These are phyloP conservation scores for Thalassiosira livingstoniorum DNA, from an alignment of 352 stramenopile genomes.

Conservation along the genomic window DNA sequence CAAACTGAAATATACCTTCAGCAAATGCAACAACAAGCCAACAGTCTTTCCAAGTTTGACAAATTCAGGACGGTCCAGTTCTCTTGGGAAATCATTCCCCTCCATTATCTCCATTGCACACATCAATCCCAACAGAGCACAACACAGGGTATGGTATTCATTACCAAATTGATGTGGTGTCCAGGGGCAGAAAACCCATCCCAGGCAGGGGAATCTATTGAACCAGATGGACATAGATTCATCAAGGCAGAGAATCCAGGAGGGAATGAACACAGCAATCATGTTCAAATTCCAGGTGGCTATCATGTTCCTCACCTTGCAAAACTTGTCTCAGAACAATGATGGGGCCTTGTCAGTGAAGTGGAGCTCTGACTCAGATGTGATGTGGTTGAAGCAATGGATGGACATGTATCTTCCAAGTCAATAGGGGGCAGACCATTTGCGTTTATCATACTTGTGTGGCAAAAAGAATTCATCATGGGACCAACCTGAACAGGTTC, in stretches of 20 bases:
- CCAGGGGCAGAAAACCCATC: constrained; percentile 18
- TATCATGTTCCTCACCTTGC: not conserved
- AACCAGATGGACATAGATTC: constrained; percentile 3
- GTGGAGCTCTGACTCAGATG: no score
- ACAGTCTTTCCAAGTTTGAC: not conserved
- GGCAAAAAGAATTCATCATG: no score
- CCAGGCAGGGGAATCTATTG: not conserved
- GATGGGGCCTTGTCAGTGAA: no score
- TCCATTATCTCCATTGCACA: not conserved
- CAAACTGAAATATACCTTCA: not conserved
- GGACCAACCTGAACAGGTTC: no score
- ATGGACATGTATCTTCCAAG: no score
- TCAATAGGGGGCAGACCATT: no score
- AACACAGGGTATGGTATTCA: constrained; percentile 14
- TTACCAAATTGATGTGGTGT: constrained; percentile 5
- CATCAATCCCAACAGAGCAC: not conserved
- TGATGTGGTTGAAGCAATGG: no score
- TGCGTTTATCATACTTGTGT: no score
- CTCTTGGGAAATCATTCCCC: not conserved
- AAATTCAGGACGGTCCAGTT: not conserved
- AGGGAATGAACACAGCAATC: not conserved
- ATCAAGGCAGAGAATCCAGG: constrained; percentile 8
- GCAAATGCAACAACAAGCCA: not conserved
- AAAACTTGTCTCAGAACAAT: not conserved
- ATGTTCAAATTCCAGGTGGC: not conserved